Evolutionary conservation across 1,284 basidiomycete genomes (phyloP).

Genomic region (Irpex sp.): DNA sequence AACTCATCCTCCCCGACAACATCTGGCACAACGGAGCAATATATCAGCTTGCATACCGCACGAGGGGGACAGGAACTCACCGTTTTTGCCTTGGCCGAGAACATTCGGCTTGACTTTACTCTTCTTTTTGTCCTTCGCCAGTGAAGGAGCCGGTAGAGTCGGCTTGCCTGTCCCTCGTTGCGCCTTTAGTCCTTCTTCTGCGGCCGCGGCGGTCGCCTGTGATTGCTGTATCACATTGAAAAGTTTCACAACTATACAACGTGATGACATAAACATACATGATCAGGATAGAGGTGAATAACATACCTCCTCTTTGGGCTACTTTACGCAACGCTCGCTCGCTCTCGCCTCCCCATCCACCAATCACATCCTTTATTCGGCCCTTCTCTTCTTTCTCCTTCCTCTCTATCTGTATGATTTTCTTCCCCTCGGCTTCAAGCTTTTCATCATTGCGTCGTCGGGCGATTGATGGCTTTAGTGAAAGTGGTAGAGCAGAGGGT

Average conservation of each 20-base stretch:
- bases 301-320: conserved; percentile 76
- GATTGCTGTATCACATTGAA: conserved; percentile 83
- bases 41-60: background rate
- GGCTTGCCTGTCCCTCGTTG: conserved; percentile 70
- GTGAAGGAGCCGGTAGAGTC: conserved; percentile 58
- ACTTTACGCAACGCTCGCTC: conserved; percentile 76
- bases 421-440: conserved; percentile 66
- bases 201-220: conserved; percentile 50
- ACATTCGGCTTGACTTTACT: conserved; percentile 52
- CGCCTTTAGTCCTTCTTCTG: conserved; percentile 54
- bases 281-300: background rate
- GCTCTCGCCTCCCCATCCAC: conserved; percentile 78
- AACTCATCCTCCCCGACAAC: conserved; percentile 67
- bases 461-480: conserved; percentile 70
- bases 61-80: conserved; percentile 34
- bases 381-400: conserved; percentile 76
- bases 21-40: conserved; percentile 28
- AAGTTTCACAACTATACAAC: conserved; percentile 63
- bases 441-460: conserved; percentile 70
- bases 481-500: conserved; percentile 64
- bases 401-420: conserved; percentile 62
- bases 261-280: background rate
- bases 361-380: conserved; percentile 71
- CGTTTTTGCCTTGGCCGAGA: conserved; percentile 50
- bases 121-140: conserved; percentile 35